A percentile compares a stretch with the other conserved stretches of the same genome.
These are phyloP conservation scores for Bocquillonia castaneifolia DNA, from an alignment of 441 rosid genomes.

Conservation along the genomic window DNA sequence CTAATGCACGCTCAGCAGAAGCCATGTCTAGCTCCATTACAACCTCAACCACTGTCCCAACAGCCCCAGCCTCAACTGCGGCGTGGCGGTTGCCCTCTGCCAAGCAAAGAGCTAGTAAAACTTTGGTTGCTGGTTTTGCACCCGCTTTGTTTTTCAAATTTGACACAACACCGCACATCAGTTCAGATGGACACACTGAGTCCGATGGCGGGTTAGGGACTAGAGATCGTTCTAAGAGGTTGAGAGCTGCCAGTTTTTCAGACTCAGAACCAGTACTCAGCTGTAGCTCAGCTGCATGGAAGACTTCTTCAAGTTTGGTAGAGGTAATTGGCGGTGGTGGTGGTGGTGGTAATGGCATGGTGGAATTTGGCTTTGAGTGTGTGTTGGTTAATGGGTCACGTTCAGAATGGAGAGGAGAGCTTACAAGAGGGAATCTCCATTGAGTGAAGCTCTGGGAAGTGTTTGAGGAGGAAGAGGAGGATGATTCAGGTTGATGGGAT, in stretches of 20 bases:
- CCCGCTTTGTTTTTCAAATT: conserved; percentile 43
- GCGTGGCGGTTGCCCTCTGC: conserved; percentile 65
- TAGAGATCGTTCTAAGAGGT: conserved; percentile 57
- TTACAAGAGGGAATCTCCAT: conserved; percentile 62
- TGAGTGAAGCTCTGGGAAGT: conserved; percentile 85
- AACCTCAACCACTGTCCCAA: conserved; percentile 58
- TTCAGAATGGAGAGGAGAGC: conserved; percentile 37
- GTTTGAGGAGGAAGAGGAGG: conserved; percentile 73
- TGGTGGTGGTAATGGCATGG: conserved; percentile 13
- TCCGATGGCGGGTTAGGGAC: conserved; percentile 70
- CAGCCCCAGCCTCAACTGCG: conserved; percentile 77
- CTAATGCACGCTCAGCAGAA: conserved; percentile 65
- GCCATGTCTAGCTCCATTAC: conserved; percentile 57
- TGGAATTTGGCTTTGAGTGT: conserved; percentile 12
- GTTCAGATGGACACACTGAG: conserved; percentile 52
- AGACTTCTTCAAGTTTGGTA: conserved; percentile 47
- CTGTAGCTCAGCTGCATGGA: conserved; percentile 61
- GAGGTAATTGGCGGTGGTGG: conserved; percentile 36
- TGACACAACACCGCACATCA: conserved; percentile 60
- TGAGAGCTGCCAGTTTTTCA: conserved; percentile 62
- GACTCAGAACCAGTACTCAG: conserved; percentile 45
- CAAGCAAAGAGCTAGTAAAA: conserved; percentile 64
- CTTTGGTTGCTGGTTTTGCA: conserved; percentile 61
- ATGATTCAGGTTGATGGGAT: conserved; percentile 21
- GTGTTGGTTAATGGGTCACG: conserved; percentile 22